Evolutionary conservation across 1,284 basidiomycete genomes (phyloP).

Genomic region (Boletellus deceptivus): DNA sequence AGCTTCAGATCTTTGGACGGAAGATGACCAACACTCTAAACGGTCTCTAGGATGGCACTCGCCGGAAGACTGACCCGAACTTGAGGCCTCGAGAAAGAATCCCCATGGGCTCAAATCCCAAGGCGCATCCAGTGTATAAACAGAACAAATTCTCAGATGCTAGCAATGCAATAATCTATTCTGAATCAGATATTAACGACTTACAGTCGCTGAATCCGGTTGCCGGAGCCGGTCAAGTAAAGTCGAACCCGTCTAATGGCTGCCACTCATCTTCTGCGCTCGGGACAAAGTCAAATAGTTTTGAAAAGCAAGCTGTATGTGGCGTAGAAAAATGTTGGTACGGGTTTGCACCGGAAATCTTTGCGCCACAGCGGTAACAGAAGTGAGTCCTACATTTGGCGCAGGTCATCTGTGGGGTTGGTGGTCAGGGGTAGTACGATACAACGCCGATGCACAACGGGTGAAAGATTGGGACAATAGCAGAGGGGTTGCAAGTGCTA

Average conservation of each 20-base stretch:
- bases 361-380: slow-evolving; percentile 71
- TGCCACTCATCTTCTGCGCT: slow-evolving; percentile 50
- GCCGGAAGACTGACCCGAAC: too few species aligned
- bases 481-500: too few species aligned
- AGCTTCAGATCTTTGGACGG: too few species aligned
- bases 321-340: slow-evolving; percentile 68
- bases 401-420: slow-evolving; percentile 63
- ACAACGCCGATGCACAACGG: background rate
- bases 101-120: too few species aligned
- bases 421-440: slow-evolving; percentile 1
- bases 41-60: too few species aligned
- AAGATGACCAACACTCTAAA: too few species aligned
- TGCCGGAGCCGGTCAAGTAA: slow-evolving; percentile 13
- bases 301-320: slow-evolving; percentile 56
- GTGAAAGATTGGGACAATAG: background rate
- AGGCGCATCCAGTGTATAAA: too few species aligned
- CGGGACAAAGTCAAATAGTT: slow-evolving; percentile 58
- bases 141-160: too few species aligned
- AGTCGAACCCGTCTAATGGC: slow-evolving; percentile 46
- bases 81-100: too few species aligned
- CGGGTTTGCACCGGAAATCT: slow-evolving; percentile 50
- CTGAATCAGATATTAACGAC: background rate
- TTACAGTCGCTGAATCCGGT: background rate
- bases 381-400: slow-evolving; percentile 67
- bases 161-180: too few species aligned